Conservation (phyloP, 306 rosid species). For the Lupinus albus region DNA sequence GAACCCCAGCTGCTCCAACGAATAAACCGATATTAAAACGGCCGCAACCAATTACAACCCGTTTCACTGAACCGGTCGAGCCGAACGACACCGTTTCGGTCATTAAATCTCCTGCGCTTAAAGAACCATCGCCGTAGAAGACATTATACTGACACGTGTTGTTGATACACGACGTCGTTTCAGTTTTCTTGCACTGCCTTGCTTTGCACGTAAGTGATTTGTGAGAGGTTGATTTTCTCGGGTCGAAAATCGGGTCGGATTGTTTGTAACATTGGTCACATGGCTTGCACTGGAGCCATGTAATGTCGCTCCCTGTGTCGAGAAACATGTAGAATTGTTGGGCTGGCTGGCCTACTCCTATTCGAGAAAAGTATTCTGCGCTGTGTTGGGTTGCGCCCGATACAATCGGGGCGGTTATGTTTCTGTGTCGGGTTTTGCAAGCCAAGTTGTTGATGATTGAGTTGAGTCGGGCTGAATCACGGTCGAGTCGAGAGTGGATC, state of each 20-base stretch:
- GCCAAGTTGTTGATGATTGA: conserved; percentile 53
- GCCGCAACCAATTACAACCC: conserved; percentile 66
- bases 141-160: conserved; percentile 58
- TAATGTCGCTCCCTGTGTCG: conserved; percentile 74
- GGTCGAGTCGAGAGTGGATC: conserved; percentile 44
- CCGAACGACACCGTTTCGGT: conserved; percentile 69
- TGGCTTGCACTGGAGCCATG: conserved; percentile 81
- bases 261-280: conserved; percentile 66
- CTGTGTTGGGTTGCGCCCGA: conserved; percentile 56
- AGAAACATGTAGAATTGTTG: conserved; percentile 53
- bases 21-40: conserved; percentile 65
- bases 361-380: conserved; percentile 67
- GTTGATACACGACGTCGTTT: conserved; percentile 39
- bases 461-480: conserved; percentile 61
- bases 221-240: conserved; percentile 52
- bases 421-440: conserved; percentile 43
- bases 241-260: conserved; percentile 65
- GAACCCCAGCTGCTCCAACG: conserved; percentile 57
- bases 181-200: conserved; percentile 45
- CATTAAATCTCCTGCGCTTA: conserved; percentile 52
- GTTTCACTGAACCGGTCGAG: conserved; percentile 38
- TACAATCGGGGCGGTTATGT: conserved; percentile 50
- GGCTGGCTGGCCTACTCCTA: conserved; percentile 63
- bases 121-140: conserved; percentile 64
- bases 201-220: conserved; percentile 47